Conservation (phyloP, 768 basidiomycete species). For the Podaxis pistillaris region DNA sequence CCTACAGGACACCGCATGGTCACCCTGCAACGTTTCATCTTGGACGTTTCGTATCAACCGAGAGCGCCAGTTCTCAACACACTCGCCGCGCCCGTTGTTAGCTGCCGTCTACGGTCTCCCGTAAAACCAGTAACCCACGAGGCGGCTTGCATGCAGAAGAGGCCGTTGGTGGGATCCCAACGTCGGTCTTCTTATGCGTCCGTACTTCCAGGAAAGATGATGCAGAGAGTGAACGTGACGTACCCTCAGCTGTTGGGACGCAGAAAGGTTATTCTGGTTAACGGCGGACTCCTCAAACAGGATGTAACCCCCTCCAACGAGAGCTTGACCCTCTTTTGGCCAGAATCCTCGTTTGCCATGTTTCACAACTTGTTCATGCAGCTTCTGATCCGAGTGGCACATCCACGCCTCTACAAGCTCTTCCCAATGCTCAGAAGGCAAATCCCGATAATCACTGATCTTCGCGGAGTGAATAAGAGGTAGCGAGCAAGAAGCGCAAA, state of each 20-base stretch:
- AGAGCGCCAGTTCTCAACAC: constrained; percentile 38
- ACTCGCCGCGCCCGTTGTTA: constrained; percentile 24
- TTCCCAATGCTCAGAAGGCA: constrained; percentile 97
- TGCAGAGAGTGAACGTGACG: constrained; percentile 31
- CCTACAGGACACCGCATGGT: constrained; percentile 24
- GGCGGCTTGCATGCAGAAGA: constrained; percentile 26
- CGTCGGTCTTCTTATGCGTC: constrained; percentile 94
- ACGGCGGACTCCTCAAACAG: constrained; percentile 68
- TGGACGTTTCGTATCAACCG: constrained; percentile 97
- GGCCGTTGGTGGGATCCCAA: constrained; percentile 61
- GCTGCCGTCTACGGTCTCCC: constrained; percentile 13
- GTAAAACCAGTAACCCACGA: constrained; percentile 16
- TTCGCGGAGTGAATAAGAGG: constrained; percentile 62
- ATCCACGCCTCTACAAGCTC: constrained; percentile 98
- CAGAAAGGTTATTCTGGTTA: constrained; percentile 49
- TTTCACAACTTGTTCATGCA: constrained; percentile 67
- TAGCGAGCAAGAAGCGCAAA: constrained; percentile 78
- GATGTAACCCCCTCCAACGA: constrained; percentile 90
- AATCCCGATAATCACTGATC: constrained; percentile 64
- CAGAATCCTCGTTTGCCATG: constrained; percentile 69
- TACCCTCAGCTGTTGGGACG: constrained; percentile 51
- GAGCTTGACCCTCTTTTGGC: constrained; percentile 67
- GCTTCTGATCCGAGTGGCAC: constrained; percentile 89
- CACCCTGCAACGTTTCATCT: constrained; percentile 45
- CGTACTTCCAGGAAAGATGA: constrained; percentile 27